These are phyloP conservation scores for Penicillium parvum DNA, from an alignment of 495 filamentous ascomycete genomes.

Conservation along the genomic window DNA sequence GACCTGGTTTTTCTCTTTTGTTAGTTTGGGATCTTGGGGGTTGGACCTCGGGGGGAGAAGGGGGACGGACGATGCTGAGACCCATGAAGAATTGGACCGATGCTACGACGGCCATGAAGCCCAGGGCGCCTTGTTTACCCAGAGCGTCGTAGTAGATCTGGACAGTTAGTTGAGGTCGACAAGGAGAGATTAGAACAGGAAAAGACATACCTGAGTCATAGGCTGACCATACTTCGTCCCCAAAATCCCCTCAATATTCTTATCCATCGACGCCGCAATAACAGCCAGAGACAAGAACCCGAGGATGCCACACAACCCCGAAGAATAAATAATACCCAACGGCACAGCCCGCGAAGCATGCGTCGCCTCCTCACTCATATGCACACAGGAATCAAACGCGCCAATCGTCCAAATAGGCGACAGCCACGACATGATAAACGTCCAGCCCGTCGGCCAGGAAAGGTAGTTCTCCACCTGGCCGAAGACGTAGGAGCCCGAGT, in stretches of 20 bases:
- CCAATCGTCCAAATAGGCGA: slow-evolving; percentile 66
- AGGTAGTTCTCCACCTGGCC: slow-evolving; percentile 49
- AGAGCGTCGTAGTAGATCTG: slow-evolving; percentile 45
- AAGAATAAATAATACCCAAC: slow-evolving; percentile 50
- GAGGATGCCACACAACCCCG: slow-evolving; percentile 40
- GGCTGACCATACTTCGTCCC: slow-evolving; percentile 38
- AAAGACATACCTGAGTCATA: slow-evolving; percentile 38
- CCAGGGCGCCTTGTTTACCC: slow-evolving; percentile 41
- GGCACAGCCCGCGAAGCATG: slow-evolving; percentile 61
- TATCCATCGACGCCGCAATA: slow-evolving; percentile 39
- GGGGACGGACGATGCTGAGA: slow-evolving; percentile 31
- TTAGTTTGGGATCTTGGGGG: no score
- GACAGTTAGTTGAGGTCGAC: background rate
- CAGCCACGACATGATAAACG: slow-evolving; percentile 64
- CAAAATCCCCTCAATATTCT: slow-evolving; percentile 30
- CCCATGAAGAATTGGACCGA: slow-evolving; percentile 47
- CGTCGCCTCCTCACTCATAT: slow-evolving; percentile 62
- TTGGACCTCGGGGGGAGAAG: background rate
- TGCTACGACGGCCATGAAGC: slow-evolving; percentile 41
- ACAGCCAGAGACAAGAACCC: slow-evolving; percentile 53
- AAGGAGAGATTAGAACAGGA: background rate
- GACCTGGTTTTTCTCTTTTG: slow-evolving; percentile 29
- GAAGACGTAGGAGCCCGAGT: slow-evolving; percentile 38
- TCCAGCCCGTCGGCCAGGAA: slow-evolving; percentile 57
- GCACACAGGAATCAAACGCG: slow-evolving; percentile 50